Percentiles rank a stretch among this genome's conserved stretches.
Evolutionary conservation across 805 yeast species (phyloP).

Genomic region (Saturnispora hagleri): DNA sequence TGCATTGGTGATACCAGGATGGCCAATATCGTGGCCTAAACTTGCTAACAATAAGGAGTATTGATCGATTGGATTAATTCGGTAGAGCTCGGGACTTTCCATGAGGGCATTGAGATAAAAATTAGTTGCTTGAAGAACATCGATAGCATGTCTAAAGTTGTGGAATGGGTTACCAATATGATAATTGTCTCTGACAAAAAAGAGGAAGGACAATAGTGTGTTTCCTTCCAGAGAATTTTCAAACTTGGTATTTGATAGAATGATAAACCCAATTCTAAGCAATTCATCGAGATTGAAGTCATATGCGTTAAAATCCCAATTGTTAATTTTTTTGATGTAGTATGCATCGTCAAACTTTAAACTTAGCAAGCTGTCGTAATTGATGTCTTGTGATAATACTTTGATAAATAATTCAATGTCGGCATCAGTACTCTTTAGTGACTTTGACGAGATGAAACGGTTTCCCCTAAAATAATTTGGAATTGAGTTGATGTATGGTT

Average conservation of each 20-base stretch:
- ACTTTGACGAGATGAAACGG: not conserved
- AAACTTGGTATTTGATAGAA: slow-evolving; percentile 29
- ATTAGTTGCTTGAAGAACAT: slow-evolving; percentile 86
- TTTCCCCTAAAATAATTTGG: slow-evolving; percentile 19
- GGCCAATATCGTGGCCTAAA: slow-evolving; percentile 92
- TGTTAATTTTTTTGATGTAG: slow-evolving; percentile 32
- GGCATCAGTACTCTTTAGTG: not conserved
- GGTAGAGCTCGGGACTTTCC: not conserved
- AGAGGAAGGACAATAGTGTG: slow-evolving; percentile 33
- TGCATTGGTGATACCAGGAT: slow-evolving; percentile 89
- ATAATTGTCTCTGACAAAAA: slow-evolving; percentile 68
- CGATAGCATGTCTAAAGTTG: slow-evolving; percentile 92
- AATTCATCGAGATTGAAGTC: slow-evolving; percentile 57
- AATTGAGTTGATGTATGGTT: slow-evolving; percentile 29
- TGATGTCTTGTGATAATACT: slow-evolving; percentile 22
- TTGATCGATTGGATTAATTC: slow-evolving; percentile 29
- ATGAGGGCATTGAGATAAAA: slow-evolving; percentile 30
- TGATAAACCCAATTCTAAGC: slow-evolving; percentile 46
- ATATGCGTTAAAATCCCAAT: slow-evolving; percentile 69
- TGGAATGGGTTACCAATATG: slow-evolving; percentile 85
- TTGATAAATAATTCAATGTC: slow-evolving; percentile 11
- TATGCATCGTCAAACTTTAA: slow-evolving; percentile 16
- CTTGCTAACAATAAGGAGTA: slow-evolving; percentile 69
- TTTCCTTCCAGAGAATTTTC: not conserved
- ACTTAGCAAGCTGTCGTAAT: slow-evolving; percentile 22